Percentiles rank a stretch among this genome's conserved stretches.
Conservation (phyloP, 179 eudicot genomes). For the Sideroxylon spinosum region DNA sequence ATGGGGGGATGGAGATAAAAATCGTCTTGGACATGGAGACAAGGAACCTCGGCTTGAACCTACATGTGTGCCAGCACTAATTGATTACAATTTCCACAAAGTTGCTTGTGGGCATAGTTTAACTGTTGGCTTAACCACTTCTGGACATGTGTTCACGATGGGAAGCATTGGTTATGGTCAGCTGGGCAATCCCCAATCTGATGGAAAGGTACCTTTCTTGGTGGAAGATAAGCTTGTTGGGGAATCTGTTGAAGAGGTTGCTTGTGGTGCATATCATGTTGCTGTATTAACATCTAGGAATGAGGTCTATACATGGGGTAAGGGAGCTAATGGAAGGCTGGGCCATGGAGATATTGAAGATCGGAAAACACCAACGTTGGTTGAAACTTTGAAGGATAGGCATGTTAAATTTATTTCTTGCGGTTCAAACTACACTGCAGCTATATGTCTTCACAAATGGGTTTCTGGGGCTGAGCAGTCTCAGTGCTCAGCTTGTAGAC, state of each 20-base stretch:
- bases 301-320: conserved; percentile 94
- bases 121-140: conserved; percentile 76
- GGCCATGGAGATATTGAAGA: conserved; percentile 93
- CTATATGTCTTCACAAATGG: conserved; percentile 91
- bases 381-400: conserved; percentile 76
- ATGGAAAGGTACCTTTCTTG: conserved; percentile 76
- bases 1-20: conserved; percentile 96
- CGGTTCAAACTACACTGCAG: conserved; percentile 77
- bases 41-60: conserved; percentile 79
- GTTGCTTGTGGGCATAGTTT: conserved; percentile 90
- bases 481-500: conserved; percentile 85
- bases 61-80: conserved; percentile 82
- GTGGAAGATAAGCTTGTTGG: conserved; percentile 67
- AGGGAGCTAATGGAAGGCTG: conserved; percentile 90
- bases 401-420: conserved; percentile 77
- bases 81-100: conserved; percentile 75
- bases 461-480: conserved; percentile 95
- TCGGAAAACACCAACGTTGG: conserved; percentile 69
- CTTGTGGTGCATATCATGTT: conserved; percentile 85
- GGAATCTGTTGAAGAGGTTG: conserved; percentile 67
- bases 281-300: conserved; percentile 76
- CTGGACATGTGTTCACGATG: conserved; percentile 76
- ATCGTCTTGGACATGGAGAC: conserved; percentile 91
- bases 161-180: conserved; percentile 96
- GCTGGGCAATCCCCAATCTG: conserved; percentile 70